These are phyloP conservation scores for Neospermospora avenae DNA, from an alignment of 2,329 filamentous ascomycete species.

Conservation along the genomic window DNA sequence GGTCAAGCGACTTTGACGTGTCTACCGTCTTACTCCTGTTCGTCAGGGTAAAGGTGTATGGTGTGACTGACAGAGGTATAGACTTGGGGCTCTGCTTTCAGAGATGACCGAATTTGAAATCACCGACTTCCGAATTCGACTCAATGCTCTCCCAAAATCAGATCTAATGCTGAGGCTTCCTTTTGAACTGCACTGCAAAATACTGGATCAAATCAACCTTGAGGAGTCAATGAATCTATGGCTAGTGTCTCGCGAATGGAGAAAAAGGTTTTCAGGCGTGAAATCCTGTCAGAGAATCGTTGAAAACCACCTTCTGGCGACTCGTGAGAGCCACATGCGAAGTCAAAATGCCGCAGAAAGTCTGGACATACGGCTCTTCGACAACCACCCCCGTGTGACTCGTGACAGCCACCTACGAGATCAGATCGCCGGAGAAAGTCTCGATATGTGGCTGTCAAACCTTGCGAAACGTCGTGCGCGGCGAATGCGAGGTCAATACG, in stretches of 20 bases:
- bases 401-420: background rate
- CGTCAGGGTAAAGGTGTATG: background rate
- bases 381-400: constrained; percentile 19
- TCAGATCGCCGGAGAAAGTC: background rate
- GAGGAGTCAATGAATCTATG: constrained; percentile 26
- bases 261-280: constrained; percentile 18
- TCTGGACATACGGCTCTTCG: constrained; percentile 10
- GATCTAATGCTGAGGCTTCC: constrained; percentile 22
- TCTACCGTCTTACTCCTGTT: too few relatives aligned
- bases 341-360: background rate
- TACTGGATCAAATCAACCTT: constrained; percentile 24
- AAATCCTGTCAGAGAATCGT: constrained; percentile 20
- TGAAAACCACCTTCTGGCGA: constrained; percentile 18
- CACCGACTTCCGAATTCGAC: constrained; percentile 15
- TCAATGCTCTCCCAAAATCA: constrained; percentile 15
- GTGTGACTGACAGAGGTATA: constrained; percentile 9
- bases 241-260: constrained; percentile 27
- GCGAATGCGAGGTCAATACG: constrained; percentile 9
- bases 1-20: too few relatives aligned
- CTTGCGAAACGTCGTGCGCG: background rate
- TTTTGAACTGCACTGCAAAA: constrained; percentile 21
- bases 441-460: constrained; percentile 9
- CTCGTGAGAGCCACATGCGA: background rate
- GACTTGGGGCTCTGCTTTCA: constrained; percentile 20
- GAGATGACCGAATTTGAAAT: constrained; percentile 19